Base-by-base conservation (phyloP, 1,139 yeast genomes). In the Suhomyces kunorum region DNA sequence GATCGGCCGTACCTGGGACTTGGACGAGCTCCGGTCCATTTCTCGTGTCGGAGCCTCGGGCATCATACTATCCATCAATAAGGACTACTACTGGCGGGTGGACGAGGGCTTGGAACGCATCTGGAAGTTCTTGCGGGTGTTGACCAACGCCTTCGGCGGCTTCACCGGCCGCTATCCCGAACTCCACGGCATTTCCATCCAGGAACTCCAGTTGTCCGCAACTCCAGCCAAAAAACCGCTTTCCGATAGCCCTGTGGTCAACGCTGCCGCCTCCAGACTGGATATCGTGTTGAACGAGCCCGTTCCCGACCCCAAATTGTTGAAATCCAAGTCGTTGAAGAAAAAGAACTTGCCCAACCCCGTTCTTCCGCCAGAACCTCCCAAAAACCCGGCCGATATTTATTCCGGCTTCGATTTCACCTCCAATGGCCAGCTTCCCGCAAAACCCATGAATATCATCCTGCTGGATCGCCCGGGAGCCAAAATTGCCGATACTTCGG, bases 1-100 rank as follows among this genome's bases (percentile, higher is more conserved):
- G 61, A 87, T 92, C 39, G 98, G 98, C 28, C 77, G 96, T 55
- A 84, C 95, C 5, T 92, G 98, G 98, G 83, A 82, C 48, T 66
- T 92, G 55, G 87, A 80, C 45, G 95, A 87, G 50, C 67, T 92
- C 49, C 64, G 71, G 11, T 63, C 63, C 27, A 64, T 90, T 5
- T 80, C 81, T 33, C 72, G 78, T 42, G 68, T 69, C 4, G 69
- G 77, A 1, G 68, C 66, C 19, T 74, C 76, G 39, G 89, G 89
- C 1, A 74, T 90, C 47, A 55, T 77, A 1, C 69, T 87, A 46
- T 70, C 71, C 23, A 69, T 92, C 54, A 87, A 87, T 34, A 89
- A 88, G 59, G 80, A 77, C 34, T 90, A 92, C 61, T 90, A 82
- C 61, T 92, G 98, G 98, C 81, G 77, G 50, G 81, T 88, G 1